Conservation (phyloP, 306 rosid species). For the Alnus glutinosa region DNA sequence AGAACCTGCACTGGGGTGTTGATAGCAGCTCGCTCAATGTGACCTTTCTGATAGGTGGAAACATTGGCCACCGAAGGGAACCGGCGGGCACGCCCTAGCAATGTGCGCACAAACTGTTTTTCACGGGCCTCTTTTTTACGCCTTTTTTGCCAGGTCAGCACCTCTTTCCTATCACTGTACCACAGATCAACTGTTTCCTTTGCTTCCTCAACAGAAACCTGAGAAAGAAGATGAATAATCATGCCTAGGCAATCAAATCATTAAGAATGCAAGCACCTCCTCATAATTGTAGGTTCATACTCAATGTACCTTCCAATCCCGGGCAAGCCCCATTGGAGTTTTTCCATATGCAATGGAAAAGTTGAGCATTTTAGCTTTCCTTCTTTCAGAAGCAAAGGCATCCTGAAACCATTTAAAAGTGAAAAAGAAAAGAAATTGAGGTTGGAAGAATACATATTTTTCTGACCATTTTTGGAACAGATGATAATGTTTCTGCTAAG, state of each 20-base stretch:
- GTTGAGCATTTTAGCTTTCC: constrained; percentile 97
- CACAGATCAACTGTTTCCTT: constrained; percentile 82
- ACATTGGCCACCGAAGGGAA: constrained; percentile 70
- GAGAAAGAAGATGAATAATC: constrained; percentile 28
- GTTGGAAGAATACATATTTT: constrained; percentile 6
- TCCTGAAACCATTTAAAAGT: constrained; percentile 47
- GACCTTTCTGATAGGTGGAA: constrained; percentile 68
- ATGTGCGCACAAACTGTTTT: constrained; percentile 57
- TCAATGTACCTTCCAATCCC: constrained; percentile 82
- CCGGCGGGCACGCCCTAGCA: constrained; percentile 80
- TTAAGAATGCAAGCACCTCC: constrained; percentile 19
- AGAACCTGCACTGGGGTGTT: constrained; percentile 95
- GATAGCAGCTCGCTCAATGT: constrained; percentile 94
- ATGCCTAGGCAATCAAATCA: constrained; percentile 16
- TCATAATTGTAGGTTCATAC: constrained; percentile 11
- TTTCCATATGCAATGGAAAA: constrained; percentile 97
- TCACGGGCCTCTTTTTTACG: constrained; percentile 74
- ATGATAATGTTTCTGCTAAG: no score
- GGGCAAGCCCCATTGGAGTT: constrained; percentile 89
- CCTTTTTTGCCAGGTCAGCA: constrained; percentile 67
- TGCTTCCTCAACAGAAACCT: constrained; percentile 93
- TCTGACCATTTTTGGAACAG: not conserved
- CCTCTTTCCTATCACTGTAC: constrained; percentile 92
- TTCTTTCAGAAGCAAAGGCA: constrained; percentile 87
- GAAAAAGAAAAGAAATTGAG: constrained; percentile 7